phyloP scores from a whole-genome alignment of 768 basidiomycete species.

The Nevesoporus exiguus region DNA sequence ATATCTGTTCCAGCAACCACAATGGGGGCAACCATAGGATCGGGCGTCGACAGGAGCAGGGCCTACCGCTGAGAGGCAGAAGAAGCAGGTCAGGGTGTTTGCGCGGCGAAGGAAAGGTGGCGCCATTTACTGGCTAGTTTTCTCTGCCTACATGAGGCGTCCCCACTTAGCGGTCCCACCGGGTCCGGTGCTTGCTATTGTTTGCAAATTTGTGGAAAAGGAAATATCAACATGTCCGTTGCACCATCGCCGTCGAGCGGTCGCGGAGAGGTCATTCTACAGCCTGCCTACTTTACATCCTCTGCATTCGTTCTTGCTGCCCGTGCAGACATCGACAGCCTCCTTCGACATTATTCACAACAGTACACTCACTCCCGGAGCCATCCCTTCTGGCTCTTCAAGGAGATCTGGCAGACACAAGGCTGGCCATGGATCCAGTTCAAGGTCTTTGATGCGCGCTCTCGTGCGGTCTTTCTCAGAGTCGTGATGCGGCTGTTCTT shows the following conservation, averaged over 20 bases:
- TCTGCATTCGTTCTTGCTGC: conserved; percentile 65
- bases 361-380: conserved; percentile 35
- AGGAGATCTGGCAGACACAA: conserved; percentile 57
- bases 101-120: conserved; percentile 49
- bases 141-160: not conserved
- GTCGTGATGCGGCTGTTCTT: conserved; percentile 61
- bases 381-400: conserved; percentile 69
- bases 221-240: conserved; percentile 36
- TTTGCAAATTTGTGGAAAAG: conserved; percentile 18
- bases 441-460: conserved; percentile 63
- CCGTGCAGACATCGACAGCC: conserved; percentile 56
- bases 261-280: conserved; percentile 62
- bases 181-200: not conserved
- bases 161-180: not conserved
- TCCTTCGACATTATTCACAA: conserved; percentile 54
- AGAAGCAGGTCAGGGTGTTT: conserved; percentile 59
- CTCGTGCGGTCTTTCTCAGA: conserved; percentile 60
- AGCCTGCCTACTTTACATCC: conserved; percentile 77
- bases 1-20: conserved; percentile 73
- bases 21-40: conserved; percentile 64
- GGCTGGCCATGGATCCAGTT: conserved; percentile 80
- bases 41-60: conserved; percentile 45
- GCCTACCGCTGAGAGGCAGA: conserved; percentile 52
- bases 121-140: conserved; percentile 12
- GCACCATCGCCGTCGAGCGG: conserved; percentile 52